Base-by-base conservation (phyloP, 177 flowering plant genomes). In the Vitis hybrid region DNA sequence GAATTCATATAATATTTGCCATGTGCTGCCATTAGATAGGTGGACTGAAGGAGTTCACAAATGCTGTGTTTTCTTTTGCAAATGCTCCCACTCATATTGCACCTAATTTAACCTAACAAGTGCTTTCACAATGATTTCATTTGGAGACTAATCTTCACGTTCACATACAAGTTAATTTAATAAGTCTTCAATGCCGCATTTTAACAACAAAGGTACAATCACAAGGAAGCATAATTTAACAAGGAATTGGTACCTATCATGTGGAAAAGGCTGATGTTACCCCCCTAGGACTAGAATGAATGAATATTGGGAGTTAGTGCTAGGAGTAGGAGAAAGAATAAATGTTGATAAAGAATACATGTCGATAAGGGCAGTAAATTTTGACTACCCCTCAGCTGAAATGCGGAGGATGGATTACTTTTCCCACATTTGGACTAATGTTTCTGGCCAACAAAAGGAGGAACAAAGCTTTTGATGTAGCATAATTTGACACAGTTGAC, bases 401-500 rank as follows among this genome's bases (percentile, higher is more conserved):
- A 3, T 53, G 15, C 19, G 0, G 16, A 53, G n/a, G 56, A 53
- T 53, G 15, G 56, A 15, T 53, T 12, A 2, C 5, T 53, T 53
- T 16, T 16, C 16, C 15, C 56, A 14, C 16, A 39, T 39, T 39
- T 39, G 45, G 45, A 39, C 45, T 39, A 51, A 45, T 65, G 11
- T 19, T 21, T 50, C 8, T 65, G 16, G n/a, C 50, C n/a, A 21
- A 53, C 12, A 55, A 66, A 10, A 51, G 61, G 7, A 31, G 18
- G 10, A n/a, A 51, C n/a, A 0, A 31, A 16, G 51, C 16, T 51
- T 51, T 31, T 18, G 45, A n/a, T 55, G 29, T 18, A 57, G 21
- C 29, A 57, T 21, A 21, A 57, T 18, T 18, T 57, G 60, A 3
- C 26, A 26, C 5, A 63, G 73, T 56, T 70, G 66, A 70, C 67